phyloP scores from a whole-genome alignment of 805 yeast genomes.

The Spencermartinsiella europaea region DNA sequence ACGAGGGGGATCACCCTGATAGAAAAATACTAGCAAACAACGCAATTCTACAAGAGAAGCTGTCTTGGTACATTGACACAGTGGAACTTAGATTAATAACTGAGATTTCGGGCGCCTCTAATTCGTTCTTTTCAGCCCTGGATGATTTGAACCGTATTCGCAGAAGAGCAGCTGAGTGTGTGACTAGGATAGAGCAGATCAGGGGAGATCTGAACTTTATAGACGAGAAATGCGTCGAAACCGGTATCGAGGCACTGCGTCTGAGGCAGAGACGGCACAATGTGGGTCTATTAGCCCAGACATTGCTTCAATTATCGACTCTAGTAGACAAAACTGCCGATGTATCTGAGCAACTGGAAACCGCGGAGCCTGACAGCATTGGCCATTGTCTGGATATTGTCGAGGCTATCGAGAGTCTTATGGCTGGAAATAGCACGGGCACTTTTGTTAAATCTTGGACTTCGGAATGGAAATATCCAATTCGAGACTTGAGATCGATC shows the following conservation, averaged over 20 bases:
- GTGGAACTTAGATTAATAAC: constrained; percentile 76
- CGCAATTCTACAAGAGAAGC: constrained; percentile 62
- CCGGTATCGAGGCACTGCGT: constrained; percentile 47
- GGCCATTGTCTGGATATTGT: constrained; percentile 54
- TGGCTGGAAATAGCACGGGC: constrained; percentile 44
- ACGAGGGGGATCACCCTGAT: constrained; percentile 26
- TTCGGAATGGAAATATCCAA: constrained; percentile 29
- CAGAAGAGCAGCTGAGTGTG: constrained; percentile 46
- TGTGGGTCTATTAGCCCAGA: constrained; percentile 57
- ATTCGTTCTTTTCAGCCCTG: constrained; percentile 77
- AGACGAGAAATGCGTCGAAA: constrained; percentile 45
- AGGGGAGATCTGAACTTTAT: constrained; percentile 40
- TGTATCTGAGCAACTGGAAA: constrained; percentile 44
- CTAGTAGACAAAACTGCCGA: constrained; percentile 41
- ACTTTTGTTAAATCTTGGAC: constrained; percentile 12
- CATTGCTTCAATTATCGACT: constrained; percentile 49
- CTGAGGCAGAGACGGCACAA: constrained; percentile 51
- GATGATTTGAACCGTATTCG: constrained; percentile 65
- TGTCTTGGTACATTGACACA: constrained; percentile 77
- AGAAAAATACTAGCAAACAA: constrained; percentile 44
- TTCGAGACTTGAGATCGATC: constrained; percentile 40
- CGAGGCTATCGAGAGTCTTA: constrained; percentile 50
- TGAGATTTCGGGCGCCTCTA: constrained; percentile 80
- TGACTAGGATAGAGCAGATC: constrained; percentile 44
- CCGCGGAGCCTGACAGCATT: constrained; percentile 37